Conservation (phyloP, 176 grass and related monocot species). For the Aegilops sharonensis region DNA sequence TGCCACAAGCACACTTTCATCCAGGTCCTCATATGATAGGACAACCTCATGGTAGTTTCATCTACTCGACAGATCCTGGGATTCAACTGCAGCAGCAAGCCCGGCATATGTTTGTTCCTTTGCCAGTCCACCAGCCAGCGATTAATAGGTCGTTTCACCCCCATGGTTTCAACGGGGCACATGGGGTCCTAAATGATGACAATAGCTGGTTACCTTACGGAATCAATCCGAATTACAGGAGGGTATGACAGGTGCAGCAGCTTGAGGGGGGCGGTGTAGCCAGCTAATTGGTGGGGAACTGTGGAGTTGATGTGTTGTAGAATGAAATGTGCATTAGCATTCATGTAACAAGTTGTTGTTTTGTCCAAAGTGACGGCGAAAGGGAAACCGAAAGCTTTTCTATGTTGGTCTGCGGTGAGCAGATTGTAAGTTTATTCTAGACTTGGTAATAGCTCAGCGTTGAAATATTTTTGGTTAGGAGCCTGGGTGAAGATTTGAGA, state of each 20-base stretch:
- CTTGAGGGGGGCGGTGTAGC: not conserved
- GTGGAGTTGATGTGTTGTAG: not conserved
- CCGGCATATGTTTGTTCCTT: constrained; percentile 23
- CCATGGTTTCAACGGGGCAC: constrained; percentile 19
- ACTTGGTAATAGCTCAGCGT: not conserved
- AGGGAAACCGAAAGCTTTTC: not conserved
- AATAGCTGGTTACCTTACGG: constrained; percentile 21
- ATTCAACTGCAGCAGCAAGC: constrained; percentile 29
- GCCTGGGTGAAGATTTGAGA: not conserved
- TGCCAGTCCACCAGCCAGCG: not conserved
- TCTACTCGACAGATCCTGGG: constrained; percentile 10
- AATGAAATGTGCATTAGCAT: not conserved
- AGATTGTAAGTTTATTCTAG: not conserved
- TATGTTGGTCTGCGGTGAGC: too few relatives aligned
- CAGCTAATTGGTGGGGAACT: not conserved
- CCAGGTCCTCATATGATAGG: constrained; percentile 15
- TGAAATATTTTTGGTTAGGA: not conserved
- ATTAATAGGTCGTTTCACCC: not conserved
- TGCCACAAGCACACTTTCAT: constrained; percentile 16
- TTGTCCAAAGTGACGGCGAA: not conserved
- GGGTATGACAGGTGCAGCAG: constrained; percentile 2
- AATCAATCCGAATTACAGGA: constrained; percentile 14
- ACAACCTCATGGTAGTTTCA: constrained; percentile 28
- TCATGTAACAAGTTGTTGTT: not conserved
- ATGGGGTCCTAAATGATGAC: not conserved